Percentiles rank a stretch among this genome's conserved stretches.
phyloP scores from a whole-genome alignment of 441 rosid species.

The Gossypium armourianum region DNA sequence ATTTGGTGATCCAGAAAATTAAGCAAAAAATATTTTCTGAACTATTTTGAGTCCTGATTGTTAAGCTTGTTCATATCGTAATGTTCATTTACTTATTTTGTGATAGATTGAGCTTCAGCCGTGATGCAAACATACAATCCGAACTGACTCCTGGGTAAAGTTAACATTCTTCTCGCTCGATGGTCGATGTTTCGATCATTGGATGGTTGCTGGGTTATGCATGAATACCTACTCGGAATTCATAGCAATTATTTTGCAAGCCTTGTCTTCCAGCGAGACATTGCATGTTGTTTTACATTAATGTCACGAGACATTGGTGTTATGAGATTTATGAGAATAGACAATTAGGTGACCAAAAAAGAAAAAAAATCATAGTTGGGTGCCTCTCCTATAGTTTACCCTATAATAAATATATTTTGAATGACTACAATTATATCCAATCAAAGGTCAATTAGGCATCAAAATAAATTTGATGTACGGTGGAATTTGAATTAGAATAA shows the following conservation, averaged over 20 bases:
- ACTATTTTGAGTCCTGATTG: neutral
- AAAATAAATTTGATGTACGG: no score
- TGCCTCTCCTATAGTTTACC: no score
- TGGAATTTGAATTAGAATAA: no score
- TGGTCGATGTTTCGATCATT: neutral
- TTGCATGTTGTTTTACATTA: neutral
- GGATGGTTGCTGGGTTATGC: neutral
- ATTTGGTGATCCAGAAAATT: neutral
- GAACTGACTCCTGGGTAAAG: neutral
- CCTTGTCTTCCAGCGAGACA: neutral
- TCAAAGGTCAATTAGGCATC: no score
- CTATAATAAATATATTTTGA: no score
- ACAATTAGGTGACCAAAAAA: no score
- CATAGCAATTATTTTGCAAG: neutral
- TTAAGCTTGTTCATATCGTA: neutral
- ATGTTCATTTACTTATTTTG: neutral
- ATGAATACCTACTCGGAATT: neutral
- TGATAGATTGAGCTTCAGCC: neutral
- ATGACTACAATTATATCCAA: no score
- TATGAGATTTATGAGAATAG: neutral
- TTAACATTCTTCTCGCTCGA: neutral
- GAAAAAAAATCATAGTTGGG: no score
- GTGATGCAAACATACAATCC: neutral
- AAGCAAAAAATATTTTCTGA: conserved; percentile 2
- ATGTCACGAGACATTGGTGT: neutral